Evolutionary conservation across 208 protist species (phyloP).

Genomic region (Crithidia acanthocephali): DNA sequence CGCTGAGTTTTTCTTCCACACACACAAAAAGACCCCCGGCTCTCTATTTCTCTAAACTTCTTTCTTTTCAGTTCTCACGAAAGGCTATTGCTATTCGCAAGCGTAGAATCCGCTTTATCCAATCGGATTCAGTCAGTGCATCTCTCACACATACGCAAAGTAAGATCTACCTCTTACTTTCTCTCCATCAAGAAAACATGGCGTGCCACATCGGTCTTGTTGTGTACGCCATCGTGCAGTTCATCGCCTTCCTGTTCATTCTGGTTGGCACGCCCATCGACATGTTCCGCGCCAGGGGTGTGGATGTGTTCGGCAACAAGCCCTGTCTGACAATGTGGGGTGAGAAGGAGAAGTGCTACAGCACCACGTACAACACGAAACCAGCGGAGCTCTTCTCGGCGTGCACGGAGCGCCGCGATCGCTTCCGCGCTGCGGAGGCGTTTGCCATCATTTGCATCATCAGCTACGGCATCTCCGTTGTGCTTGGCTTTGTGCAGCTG

Average conservation of each 20-base stretch:
- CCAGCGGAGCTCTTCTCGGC: conserved; percentile 20
- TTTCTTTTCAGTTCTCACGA: too few species aligned
- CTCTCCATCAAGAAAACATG: too few species aligned
- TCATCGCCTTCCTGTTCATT: conserved; percentile 50
- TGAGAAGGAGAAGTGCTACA: conserved; percentile 39
- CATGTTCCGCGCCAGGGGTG: conserved; percentile 41
- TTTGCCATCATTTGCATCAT: conserved; percentile 47
- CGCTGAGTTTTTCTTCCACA: too few species aligned
- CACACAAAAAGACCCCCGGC: too few species aligned
- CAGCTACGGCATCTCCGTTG: conserved; percentile 7
- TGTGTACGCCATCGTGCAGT: conserved; percentile 48
- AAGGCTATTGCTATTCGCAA: too few species aligned
- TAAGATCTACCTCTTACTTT: too few species aligned
- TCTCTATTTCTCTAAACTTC: too few species aligned
- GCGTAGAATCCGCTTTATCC: too few species aligned
- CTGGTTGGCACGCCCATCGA: conserved; percentile 60
- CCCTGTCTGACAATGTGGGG: conserved; percentile 63
- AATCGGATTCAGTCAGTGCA: too few species aligned
- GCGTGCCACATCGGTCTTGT: conserved; percentile 32
- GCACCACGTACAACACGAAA: conserved; percentile 20
- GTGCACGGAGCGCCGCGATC: conserved; percentile 31
- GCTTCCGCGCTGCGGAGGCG: conserved; percentile 48
- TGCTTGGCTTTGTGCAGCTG: conserved; percentile 31
- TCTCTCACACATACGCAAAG: too few species aligned
- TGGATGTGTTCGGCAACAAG: neutral